Percentiles rank a stretch among this genome's conserved stretches.
Conservation (phyloP, 345 rosid genomes). For the Eucalyptus caleyi region DNA sequence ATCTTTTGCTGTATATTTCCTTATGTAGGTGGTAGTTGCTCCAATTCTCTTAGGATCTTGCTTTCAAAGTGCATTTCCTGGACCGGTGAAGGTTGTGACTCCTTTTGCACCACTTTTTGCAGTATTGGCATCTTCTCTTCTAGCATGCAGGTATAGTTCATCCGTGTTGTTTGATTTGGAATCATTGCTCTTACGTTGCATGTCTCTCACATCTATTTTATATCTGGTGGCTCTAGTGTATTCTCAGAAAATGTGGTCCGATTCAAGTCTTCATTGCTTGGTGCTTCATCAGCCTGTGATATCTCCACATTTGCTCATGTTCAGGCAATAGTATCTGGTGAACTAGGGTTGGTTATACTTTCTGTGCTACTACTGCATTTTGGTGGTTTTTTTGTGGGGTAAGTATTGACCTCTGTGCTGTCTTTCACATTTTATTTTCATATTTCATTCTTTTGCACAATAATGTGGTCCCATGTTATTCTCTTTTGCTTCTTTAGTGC, state of each 20-base stretch:
- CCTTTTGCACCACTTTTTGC: slow-evolving; percentile 56
- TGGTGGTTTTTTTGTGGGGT: slow-evolving; percentile 60
- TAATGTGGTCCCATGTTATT: neutral
- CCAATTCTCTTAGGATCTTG: slow-evolving; percentile 55
- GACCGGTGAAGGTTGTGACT: slow-evolving; percentile 22
- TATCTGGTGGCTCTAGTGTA: slow-evolving; percentile 15
- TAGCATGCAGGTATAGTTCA: slow-evolving; percentile 46
- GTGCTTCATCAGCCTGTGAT: slow-evolving; percentile 17
- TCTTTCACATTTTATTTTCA: neutral
- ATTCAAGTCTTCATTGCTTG: slow-evolving; percentile 30
- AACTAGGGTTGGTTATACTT: slow-evolving; percentile 26
- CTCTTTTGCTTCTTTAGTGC: neutral
- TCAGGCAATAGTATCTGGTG: slow-evolving; percentile 30
- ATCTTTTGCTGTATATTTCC: neutral
- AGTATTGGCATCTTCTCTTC: slow-evolving; percentile 41
- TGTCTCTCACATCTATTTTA: neutral
- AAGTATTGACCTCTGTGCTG: neutral
- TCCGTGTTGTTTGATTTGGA: neutral
- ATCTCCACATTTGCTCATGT: slow-evolving; percentile 8
- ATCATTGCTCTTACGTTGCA: neutral
- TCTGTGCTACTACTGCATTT: slow-evolving; percentile 43
- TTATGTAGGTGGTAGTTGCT: slow-evolving; percentile 39
- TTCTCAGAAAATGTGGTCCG: slow-evolving; percentile 48
- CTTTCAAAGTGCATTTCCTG: slow-evolving; percentile 39
- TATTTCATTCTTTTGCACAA: neutral